Evolutionary conservation across 2,329 filamentous ascomycete species (phyloP).

Genomic region (Didymella exigua): DNA sequence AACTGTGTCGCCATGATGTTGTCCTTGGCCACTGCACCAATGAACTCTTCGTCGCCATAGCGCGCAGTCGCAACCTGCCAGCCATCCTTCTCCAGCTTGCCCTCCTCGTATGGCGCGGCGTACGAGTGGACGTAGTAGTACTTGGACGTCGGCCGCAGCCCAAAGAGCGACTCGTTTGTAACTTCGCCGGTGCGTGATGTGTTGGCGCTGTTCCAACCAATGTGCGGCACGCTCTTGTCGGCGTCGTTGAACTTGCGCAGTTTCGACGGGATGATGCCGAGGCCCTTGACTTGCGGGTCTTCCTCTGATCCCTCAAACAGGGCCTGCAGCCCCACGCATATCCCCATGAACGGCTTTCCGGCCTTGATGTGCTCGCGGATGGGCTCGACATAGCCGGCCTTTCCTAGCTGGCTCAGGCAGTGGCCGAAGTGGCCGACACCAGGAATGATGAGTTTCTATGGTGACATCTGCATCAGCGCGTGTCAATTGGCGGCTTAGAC

Average conservation of each 20-base stretch:
- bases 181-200: conserved; percentile 54
- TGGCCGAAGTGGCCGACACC: conserved; percentile 98
- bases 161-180: conserved; percentile 69
- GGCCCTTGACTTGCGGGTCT: conserved; percentile 70
- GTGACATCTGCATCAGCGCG: conserved; percentile 40
- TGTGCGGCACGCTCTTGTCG: conserved; percentile 93
- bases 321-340: conserved; percentile 93
- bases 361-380: conserved; percentile 81
- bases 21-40: conserved; percentile 83
- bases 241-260: conserved; percentile 78
- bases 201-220: conserved; percentile 95
- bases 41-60: conserved; percentile 88
- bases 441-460: conserved; percentile 87
- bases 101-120: conserved; percentile 75
- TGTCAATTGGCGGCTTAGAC: conserved; percentile 35
- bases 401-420: conserved; percentile 82
- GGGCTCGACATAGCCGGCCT: conserved; percentile 82
- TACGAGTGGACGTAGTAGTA: conserved; percentile 99
- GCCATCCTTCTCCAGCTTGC: conserved; percentile 76
- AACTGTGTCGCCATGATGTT: conserved; percentile 95
- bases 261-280: conserved; percentile 73
- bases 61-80: conserved; percentile 91
- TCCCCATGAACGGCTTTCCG: conserved; percentile 97
- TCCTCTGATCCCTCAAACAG: conserved; percentile 87
- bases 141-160: conserved; percentile 79